Evolutionary conservation across 257 asterid genomes (phyloP).

Genomic region (Plectranthus barbatus): DNA sequence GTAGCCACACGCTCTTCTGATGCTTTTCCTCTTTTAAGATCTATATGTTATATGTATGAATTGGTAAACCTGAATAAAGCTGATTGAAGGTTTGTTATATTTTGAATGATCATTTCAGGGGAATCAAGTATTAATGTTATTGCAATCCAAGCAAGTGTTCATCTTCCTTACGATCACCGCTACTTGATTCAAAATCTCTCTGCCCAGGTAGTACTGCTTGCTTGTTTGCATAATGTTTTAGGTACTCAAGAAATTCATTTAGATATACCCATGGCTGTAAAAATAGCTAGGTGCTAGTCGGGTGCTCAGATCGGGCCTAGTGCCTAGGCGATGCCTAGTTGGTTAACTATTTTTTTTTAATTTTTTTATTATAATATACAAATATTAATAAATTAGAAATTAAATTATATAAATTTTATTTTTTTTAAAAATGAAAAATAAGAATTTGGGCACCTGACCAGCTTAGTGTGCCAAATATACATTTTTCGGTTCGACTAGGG

Average conservation of each 20-base stretch:
- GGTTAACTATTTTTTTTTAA: too few relatives aligned
- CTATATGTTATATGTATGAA: background rate
- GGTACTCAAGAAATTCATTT: background rate
- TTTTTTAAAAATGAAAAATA: too few relatives aligned
- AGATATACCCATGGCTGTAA: too few relatives aligned
- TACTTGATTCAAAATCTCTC: slow-evolving; percentile 85
- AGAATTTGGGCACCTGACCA: too few relatives aligned
- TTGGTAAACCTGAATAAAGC: background rate
- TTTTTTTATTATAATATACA: too few relatives aligned
- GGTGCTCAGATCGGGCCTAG: too few relatives aligned
- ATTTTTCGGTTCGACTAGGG: too few relatives aligned
- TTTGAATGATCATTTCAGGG: slow-evolving; percentile 32
- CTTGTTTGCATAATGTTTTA: background rate
- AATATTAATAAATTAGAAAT: too few relatives aligned
- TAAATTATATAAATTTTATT: too few relatives aligned
- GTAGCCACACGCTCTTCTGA: background rate
- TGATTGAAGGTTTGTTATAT: slow-evolving; percentile 9
- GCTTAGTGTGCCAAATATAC: too few relatives aligned
- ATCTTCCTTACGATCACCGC: slow-evolving; percentile 68
- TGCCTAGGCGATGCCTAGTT: too few relatives aligned
- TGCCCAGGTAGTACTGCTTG: slow-evolving; percentile 50
- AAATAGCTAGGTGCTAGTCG: too few relatives aligned
- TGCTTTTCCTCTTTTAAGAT: background rate
- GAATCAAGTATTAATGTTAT: slow-evolving; percentile 51
- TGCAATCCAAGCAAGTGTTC: slow-evolving; percentile 81